These are phyloP conservation scores for Citrus glauca DNA, from an alignment of 345 rosid species.

Conservation along the genomic window DNA sequence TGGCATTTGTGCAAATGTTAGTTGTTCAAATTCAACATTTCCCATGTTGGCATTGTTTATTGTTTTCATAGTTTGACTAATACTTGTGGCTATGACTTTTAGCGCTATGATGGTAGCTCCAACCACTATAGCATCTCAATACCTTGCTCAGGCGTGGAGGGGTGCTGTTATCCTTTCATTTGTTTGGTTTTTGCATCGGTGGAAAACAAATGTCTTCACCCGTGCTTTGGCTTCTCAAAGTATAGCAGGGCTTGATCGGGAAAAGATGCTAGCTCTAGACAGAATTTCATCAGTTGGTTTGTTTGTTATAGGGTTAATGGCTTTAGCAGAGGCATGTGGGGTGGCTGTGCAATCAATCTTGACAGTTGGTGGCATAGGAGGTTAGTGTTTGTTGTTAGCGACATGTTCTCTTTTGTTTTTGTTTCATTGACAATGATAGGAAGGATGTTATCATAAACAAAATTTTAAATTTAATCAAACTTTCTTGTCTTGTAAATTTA, in stretches of 20 bases:
- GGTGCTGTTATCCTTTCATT: conserved; percentile 76
- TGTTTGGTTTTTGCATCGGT: conserved; percentile 84
- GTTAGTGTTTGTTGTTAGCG: conserved; percentile 23
- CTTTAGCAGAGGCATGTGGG: conserved; percentile 93
- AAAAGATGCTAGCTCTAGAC: conserved; percentile 69
- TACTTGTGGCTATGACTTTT: conserved; percentile 22
- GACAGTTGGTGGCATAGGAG: conserved; percentile 98
- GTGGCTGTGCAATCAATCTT: conserved; percentile 91
- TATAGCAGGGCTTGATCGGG: conserved; percentile 50
- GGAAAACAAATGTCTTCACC: conserved; percentile 73
- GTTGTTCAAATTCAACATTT: conserved; percentile 16
- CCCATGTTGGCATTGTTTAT: neutral
- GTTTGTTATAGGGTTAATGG: conserved; percentile 70
- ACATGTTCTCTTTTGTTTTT: neutral
- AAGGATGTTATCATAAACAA: no score
- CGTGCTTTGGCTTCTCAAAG: conserved; percentile 44
- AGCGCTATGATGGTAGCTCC: conserved; percentile 92
- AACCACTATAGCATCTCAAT: conserved; percentile 64
- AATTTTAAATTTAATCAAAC: neutral
- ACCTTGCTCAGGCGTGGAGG: conserved; percentile 58
- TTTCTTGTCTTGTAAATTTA: neutral
- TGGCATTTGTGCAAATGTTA: conserved; percentile 81
- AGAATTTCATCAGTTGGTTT: conserved; percentile 79
- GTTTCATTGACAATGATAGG: neutral
- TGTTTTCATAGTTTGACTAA: neutral